Percentiles rank a stretch among this genome's conserved stretches.
Conservation (phyloP, 2,329 filamentous ascomycete genomes). For the Daldinia sp. region DNA sequence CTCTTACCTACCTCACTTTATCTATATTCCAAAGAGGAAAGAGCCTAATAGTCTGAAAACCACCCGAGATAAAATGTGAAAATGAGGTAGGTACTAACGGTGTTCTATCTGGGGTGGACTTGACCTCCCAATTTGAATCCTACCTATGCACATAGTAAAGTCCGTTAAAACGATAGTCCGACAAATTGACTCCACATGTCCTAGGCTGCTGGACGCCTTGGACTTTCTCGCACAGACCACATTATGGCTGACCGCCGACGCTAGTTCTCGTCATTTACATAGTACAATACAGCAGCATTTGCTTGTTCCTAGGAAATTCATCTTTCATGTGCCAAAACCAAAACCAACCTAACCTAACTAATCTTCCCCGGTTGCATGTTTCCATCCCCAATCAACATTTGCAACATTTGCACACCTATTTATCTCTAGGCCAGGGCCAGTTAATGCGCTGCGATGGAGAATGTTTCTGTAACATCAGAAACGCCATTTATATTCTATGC, state of each 20-base stretch:
- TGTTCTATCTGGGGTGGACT: too few relatives aligned
- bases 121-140: too few relatives aligned
- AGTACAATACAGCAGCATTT: too few relatives aligned
- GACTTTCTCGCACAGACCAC: conserved; percentile 20
- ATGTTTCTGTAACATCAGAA: background rate
- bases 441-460: conserved; percentile 8
- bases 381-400: background rate
- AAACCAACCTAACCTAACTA: too few relatives aligned
- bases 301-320: background rate
- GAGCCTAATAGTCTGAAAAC: too few relatives aligned
- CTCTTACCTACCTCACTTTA: too few relatives aligned
- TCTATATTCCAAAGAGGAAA: too few relatives aligned
- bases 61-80: too few relatives aligned
- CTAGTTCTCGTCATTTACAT: conserved; percentile 20
- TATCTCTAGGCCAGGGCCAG: too few relatives aligned
- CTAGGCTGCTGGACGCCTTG: too few relatives aligned
- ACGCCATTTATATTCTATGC: background rate
- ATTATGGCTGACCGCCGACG: background rate
- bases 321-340: conserved; percentile 16
- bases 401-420: background rate
- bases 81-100: too few relatives aligned
- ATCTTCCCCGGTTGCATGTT: background rate
- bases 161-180: conserved; percentile 31
- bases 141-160: background rate
- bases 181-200: conserved; percentile 15